Evolutionary conservation across 2,329 filamentous ascomycete species (phyloP), one percentile per base, ranked within the genome.

Genomic region (Penicillium sp.): DNA sequence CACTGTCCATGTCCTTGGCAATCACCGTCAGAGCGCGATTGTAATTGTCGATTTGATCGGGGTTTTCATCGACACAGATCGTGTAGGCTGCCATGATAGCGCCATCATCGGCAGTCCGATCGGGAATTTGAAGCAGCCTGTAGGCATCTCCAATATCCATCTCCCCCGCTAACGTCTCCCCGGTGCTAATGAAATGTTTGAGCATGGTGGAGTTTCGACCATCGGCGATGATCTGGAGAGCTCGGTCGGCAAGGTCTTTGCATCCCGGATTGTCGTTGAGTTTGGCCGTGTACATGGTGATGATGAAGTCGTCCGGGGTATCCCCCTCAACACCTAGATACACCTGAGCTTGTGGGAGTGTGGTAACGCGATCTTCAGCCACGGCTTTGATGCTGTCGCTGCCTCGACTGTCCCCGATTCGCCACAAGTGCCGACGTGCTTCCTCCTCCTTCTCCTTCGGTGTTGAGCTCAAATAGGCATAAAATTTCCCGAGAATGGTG

Each of bases 331-430:
- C 76, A 6, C 76, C 79, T 9, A 87, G 71, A 68, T 78, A 86
- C 9, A 76, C 69, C 29, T 85, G 71, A 1, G 84, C 84, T 60
- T 86, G 80, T 39, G 81, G 76, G 47, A 80, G 77, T n/a, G 76
- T 82, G 51, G 83, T 76, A 27, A 84, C 73, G 11, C 75, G 74
- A 58, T 79, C 77, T 56, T 79, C 75, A 4, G 83, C 80, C 39
- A 79, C 76, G 41, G 75, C 73, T 53, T 76, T 73, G 45, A 88
- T 80, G 37, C 69, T 71, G 38, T 78, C 71, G 61, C 83, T 87
- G 24, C 71, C 66, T 43, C 81, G 74, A 34, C 76, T 72, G 29
- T 76, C 70, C 1, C 81, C 84, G 55, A 88, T 83, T 41, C 79
- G 76, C 51, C 74, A 74, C 37, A 88, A 66, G 46, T 77, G 73